These are phyloP conservation scores for Zasmidium cellare DNA, from an alignment of 2,329 filamentous ascomycete species.

Conservation along the genomic window DNA sequence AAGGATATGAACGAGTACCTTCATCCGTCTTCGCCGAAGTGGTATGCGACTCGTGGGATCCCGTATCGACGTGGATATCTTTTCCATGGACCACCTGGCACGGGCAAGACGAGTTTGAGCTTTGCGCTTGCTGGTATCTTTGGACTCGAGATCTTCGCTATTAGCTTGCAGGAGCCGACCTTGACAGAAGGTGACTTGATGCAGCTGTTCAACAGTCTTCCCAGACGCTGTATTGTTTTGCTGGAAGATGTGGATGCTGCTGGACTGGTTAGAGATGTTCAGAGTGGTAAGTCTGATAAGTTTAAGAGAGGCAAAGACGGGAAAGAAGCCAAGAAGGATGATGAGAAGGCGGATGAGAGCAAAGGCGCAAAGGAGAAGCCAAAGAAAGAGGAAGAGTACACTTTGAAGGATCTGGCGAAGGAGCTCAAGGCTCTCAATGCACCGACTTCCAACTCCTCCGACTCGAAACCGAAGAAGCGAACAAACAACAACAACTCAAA, in stretches of 20 bases:
- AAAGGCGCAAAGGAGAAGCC: constrained; percentile 12
- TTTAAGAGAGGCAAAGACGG: constrained; percentile 13
- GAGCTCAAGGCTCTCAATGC: constrained; percentile 27
- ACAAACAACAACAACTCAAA: constrained; percentile 15
- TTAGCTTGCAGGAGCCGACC: constrained; percentile 63
- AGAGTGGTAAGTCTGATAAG: constrained; percentile 28
- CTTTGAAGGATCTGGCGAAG: constrained; percentile 30
- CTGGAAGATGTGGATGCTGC: constrained; percentile 52
- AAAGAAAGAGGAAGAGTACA: constrained; percentile 29
- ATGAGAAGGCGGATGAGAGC: constrained; percentile 19
- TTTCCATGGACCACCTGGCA: constrained; percentile 65
- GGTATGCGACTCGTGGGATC: constrained; percentile 82
- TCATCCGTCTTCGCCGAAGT: constrained; percentile 68
- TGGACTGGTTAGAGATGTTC: constrained; percentile 41
- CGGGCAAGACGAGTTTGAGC: constrained; percentile 39
- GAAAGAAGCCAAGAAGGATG: constrained; percentile 18
- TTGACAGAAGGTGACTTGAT: constrained; percentile 67
- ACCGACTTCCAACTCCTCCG: constrained; percentile 8
- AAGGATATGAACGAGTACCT: constrained; percentile 77
- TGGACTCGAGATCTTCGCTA: constrained; percentile 47
- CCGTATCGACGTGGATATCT: constrained; percentile 84
- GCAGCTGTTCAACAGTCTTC: constrained; percentile 44
- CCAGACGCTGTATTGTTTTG: constrained; percentile 46
- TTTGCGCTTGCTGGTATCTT: constrained; percentile 50
- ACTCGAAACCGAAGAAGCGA: background rate